Evolutionary conservation across 345 rosid species (phyloP).

Genomic region (Rhizophora apiculata): DNA sequence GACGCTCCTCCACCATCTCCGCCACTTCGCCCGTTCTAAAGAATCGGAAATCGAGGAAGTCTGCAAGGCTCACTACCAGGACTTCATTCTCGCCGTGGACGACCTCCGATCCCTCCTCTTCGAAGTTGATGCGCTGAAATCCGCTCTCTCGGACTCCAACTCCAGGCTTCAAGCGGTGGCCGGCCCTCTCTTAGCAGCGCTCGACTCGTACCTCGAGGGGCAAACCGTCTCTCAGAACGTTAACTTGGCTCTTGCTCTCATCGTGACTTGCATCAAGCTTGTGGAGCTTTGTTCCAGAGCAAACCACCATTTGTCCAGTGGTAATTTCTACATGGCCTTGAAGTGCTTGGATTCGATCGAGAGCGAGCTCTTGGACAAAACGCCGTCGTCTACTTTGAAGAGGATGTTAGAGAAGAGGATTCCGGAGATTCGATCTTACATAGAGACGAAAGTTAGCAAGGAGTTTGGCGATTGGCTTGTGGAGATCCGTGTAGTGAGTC

Average conservation of each 20-base stretch:
- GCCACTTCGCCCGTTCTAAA: slow-evolving; percentile 78
- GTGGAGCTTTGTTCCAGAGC: slow-evolving; percentile 78
- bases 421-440: slow-evolving; percentile 70
- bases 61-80: slow-evolving; percentile 96
- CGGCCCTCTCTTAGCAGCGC: slow-evolving; percentile 67
- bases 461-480: slow-evolving; percentile 96
- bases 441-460: slow-evolving; percentile 80
- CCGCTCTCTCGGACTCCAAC: slow-evolving; percentile 84
- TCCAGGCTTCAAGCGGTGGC: slow-evolving; percentile 81
- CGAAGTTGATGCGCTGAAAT: slow-evolving; percentile 88
- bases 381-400: slow-evolving; percentile 71
- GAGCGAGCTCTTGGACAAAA: slow-evolving; percentile 49
- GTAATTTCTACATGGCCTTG: slow-evolving; percentile 82
- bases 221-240: slow-evolving; percentile 68
- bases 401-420: slow-evolving; percentile 86
- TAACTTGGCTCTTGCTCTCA: slow-evolving; percentile 57
- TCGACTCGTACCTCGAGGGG: slow-evolving; percentile 73
- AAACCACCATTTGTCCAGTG: slow-evolving; percentile 61
- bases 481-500: slow-evolving; percentile 89
- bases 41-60: slow-evolving; percentile 98
- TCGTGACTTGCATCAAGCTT: slow-evolving; percentile 51
- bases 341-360: slow-evolving; percentile 79
- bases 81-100: slow-evolving; percentile 93
- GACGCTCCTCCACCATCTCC: slow-evolving; percentile 79
- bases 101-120: slow-evolving; percentile 97